Evolutionary conservation across 768 basidiomycete genomes (phyloP), one percentile per base, ranked within the genome.

Genomic region (Calocybe indica): DNA sequence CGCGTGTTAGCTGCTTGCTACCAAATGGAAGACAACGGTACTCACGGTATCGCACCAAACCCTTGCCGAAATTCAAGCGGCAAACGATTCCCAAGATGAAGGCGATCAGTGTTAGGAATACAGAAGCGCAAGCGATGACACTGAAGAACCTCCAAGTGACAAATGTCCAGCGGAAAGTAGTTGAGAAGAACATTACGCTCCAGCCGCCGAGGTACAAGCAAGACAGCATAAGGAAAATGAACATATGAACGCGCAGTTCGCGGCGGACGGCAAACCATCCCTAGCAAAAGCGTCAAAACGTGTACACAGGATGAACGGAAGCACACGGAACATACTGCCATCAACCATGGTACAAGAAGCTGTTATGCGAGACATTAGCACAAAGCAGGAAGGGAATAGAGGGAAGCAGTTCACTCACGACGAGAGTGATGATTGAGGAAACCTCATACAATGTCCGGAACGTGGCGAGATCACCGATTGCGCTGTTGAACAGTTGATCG

Each of bases 211-310:
- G 69, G 60, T 90, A 87, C 13, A 78, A 61, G 31, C 78, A 49
- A 8, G 80, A 80, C 41, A 86, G 53, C 11, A 69, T 56, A 48
- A 92, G 70, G 68, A 92, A 92, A 10, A 76, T 51, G 43, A 80
- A 50, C 77, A 82, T 87, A 11, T 70, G 74, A 7, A 72, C 48
- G 50, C 73, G 77, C 47, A 73, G 67, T 63, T 92, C 88, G 43
- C 72, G 75, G 35, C 88, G 82, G 43, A 85, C 79, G 32, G 81
- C 76, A 56, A 85, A 78, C 88, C 88, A 92, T 12, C 88, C 88
- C 79, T 84, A 46, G 5, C 28, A 46, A 34, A 12, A 28, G 9
- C 37, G 40, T 48, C 33, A 46, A 22, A 22, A 22, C 22, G 4
- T 4, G 34, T 54, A 29, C 56, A 31, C 22, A 10, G 11, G n/a